A percentile compares a stretch with the other conserved stretches of the same genome.
These are phyloP conservation scores for Nicotiana noctiflora DNA, from an alignment of 257 asterid species.

Conservation along the genomic window DNA sequence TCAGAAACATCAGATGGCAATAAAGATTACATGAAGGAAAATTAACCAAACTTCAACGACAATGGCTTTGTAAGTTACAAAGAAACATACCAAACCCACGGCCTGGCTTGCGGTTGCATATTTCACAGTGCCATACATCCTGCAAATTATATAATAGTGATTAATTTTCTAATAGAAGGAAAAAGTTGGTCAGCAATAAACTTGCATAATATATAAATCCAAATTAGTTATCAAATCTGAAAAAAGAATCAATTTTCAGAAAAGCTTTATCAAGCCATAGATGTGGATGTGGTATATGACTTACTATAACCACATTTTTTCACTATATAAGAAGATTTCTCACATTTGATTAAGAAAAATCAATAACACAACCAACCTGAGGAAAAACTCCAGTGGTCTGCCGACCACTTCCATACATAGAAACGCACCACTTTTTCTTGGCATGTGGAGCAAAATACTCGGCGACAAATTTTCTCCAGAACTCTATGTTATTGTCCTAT, in stretches of 20 bases:
- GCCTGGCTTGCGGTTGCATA: conserved; percentile 95
- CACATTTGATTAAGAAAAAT: neutral
- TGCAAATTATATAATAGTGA: conserved; percentile 26
- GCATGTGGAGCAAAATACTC: conserved; percentile 92
- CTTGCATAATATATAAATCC: neutral
- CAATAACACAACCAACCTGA: conserved; percentile 45
- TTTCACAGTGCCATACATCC: conserved; percentile 99
- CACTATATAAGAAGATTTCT: neutral
- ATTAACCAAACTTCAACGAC: neutral
- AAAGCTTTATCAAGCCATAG: neutral
- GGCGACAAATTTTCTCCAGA: conserved; percentile 84
- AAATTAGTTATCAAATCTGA: neutral
- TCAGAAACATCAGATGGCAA: conserved; percentile 16
- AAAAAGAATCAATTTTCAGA: neutral
- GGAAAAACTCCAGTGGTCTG: conserved; percentile 92
- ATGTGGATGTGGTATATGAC: neutral
- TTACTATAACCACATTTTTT: neutral
- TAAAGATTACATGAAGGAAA: neutral
- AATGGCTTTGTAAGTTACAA: neutral
- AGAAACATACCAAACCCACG: conserved; percentile 86
- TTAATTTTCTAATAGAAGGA: neutral
- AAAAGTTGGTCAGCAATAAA: neutral
- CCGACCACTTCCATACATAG: conserved; percentile 95
- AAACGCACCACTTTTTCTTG: conserved; percentile 96
- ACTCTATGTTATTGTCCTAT: conserved; percentile 84